Percentiles rank a stretch among this genome's conserved stretches.
Conservation (phyloP, 331 rosid species). For the Stylosanthes scabra region DNA sequence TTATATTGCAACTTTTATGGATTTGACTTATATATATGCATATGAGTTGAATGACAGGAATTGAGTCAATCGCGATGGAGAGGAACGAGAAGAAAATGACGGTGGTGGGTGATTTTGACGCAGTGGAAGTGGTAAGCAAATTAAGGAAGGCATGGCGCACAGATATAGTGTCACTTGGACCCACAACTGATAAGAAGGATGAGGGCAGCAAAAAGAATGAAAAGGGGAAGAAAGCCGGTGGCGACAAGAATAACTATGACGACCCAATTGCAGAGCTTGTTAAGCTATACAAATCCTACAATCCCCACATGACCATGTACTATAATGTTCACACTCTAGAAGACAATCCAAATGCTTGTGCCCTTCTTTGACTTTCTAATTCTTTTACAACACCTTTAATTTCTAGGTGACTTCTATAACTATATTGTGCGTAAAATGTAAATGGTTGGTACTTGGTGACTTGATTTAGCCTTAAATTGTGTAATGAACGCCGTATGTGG, state of each 20-base stretch:
- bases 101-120: conserved; percentile 74
- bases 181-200: conserved; percentile 69
- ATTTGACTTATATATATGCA: neutral
- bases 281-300: conserved; percentile 41
- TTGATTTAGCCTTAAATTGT: too few relatives aligned
- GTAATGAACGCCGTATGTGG: too few relatives aligned
- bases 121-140: conserved; percentile 62
- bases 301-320: conserved; percentile 52
- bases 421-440: too few relatives aligned
- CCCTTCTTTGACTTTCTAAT: conserved; percentile 44
- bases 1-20: neutral
- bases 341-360: conserved; percentile 75
- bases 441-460: too few relatives aligned
- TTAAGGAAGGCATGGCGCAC: conserved; percentile 67
- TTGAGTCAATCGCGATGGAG: conserved; percentile 75
- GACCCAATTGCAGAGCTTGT: conserved; percentile 61
- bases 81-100: conserved; percentile 83
- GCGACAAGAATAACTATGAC: conserved; percentile 52
- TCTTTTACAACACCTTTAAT: too few relatives aligned
- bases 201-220: conserved; percentile 40
- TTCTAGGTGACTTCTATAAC: neutral
- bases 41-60: conserved; percentile 50
- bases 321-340: conserved; percentile 61
- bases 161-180: conserved; percentile 82
- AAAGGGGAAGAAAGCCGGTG: conserved; percentile 39